phyloP scores from a whole-genome alignment of 2,329 filamentous ascomycete species.

The Reticulascus tulasneorum region DNA sequence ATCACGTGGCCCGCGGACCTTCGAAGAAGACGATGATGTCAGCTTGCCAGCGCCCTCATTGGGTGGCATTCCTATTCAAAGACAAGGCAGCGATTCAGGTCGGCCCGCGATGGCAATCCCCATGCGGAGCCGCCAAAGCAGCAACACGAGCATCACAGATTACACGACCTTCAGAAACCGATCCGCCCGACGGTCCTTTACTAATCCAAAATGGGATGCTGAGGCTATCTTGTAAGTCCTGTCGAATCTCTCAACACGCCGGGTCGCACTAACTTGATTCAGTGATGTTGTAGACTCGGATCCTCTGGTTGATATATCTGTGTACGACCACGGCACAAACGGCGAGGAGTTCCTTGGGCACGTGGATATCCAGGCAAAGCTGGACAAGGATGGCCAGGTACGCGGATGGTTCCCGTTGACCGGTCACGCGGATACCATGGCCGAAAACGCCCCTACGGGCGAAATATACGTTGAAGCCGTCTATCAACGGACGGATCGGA shows the following conservation, averaged over 20 bases:
- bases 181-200: conserved; percentile 56
- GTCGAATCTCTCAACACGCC: background rate
- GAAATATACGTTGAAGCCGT: conserved; percentile 84
- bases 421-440: conserved; percentile 66
- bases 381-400: conserved; percentile 64
- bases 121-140: conserved; percentile 95
- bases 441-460: conserved; percentile 72
- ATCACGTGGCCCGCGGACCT: conserved; percentile 72
- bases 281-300: conserved; percentile 93
- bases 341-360: conserved; percentile 91
- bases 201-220: conserved; percentile 91
- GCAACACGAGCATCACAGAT: conserved; percentile 81
- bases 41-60: conserved; percentile 39
- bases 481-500: conserved; percentile 85
- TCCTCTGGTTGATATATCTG: conserved; percentile 85
- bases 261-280: conserved; percentile 5
- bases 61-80: conserved; percentile 58
- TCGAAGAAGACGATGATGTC: conserved; percentile 58
- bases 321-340: conserved; percentile 78
- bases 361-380: conserved; percentile 70
- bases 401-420: conserved; percentile 83
- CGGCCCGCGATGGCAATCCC: conserved; percentile 86
- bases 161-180: conserved; percentile 57
- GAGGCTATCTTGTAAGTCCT: conserved; percentile 84
- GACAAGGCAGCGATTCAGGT: conserved; percentile 76